These are phyloP conservation scores for Pseudocercospora fijiensis DNA, from an alignment of 2,329 filamentous ascomycete genomes.

Conservation along the genomic window DNA sequence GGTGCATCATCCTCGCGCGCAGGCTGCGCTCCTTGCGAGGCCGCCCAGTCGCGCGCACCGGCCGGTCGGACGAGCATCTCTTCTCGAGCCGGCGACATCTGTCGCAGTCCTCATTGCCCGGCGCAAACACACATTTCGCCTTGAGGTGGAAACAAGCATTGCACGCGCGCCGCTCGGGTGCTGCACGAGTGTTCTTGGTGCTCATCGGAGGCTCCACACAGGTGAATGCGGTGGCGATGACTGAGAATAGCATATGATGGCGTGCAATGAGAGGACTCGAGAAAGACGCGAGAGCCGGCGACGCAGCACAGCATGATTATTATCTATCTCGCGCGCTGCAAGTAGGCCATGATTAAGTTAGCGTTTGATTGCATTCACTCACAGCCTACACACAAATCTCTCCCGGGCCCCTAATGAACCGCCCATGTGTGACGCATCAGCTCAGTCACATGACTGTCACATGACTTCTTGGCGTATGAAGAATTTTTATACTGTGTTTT, in stretches of 20 bases:
- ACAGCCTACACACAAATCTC: too few species aligned
- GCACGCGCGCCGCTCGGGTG: slow-evolving; percentile 8
- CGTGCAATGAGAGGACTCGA: too few species aligned
- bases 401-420: too few species aligned
- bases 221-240: not conserved
- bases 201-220: not conserved
- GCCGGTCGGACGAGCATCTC: slow-evolving; percentile 8
- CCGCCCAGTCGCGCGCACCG: slow-evolving; percentile 3
- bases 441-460: too few species aligned
- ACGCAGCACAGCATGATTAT: too few species aligned
- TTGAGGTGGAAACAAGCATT: slow-evolving; percentile 14
- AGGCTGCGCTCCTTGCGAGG: slow-evolving; percentile 7
- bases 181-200: not conserved
- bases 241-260: not conserved
- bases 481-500: too few species aligned
- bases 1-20: not conserved
- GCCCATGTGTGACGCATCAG: too few species aligned
- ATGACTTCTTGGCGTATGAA: too few species aligned
- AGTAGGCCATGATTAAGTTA: not conserved
- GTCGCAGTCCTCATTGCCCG: not conserved
- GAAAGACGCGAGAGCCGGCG: too few species aligned
- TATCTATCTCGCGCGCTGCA: not conserved
- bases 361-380: not conserved
- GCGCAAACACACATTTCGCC: slow-evolving; percentile 10
- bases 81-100: slow-evolving; percentile 10